phyloP scores from a whole-genome alignment of 768 basidiomycete species.

The Podaxis sp. region DNA sequence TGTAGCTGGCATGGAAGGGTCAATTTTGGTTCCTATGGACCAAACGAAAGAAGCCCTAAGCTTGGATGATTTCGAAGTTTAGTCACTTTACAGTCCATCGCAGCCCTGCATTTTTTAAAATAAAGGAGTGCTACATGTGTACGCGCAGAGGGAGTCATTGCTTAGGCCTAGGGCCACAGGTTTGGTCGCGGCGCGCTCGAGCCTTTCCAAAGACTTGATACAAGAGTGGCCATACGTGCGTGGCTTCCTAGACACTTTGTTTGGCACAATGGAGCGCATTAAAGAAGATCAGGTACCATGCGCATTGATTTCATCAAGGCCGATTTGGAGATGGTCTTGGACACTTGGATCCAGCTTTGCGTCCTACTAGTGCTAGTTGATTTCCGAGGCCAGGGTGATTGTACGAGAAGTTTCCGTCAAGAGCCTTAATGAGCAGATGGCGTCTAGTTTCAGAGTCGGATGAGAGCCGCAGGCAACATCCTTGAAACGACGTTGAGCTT shows the following conservation, averaged over 20 bases:
- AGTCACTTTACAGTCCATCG: too few species aligned
- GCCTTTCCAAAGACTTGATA: not conserved
- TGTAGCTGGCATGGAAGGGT: too few species aligned
- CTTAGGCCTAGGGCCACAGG: not conserved
- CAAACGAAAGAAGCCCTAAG: too few species aligned
- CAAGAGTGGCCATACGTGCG: not conserved
- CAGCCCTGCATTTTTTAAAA: not conserved
- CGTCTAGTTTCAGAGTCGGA: not conserved
- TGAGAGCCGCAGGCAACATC: not conserved
- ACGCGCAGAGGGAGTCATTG: not conserved
- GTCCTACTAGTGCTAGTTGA: not conserved
- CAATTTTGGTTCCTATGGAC: too few species aligned
- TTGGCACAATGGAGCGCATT: constrained; percentile 5
- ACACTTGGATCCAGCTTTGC: not conserved
- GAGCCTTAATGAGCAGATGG: not conserved
- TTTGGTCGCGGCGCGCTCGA: not conserved
- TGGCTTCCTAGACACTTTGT: not conserved
- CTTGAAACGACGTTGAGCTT: not conserved
- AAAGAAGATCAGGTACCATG: constrained; percentile 14
- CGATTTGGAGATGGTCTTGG: not conserved
- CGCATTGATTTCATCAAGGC: not conserved
- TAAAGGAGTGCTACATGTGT: not conserved
- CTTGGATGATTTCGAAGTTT: too few species aligned
- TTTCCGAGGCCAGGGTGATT: constrained; percentile 7
- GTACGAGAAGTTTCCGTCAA: not conserved